Conservation (phyloP, 306 rosid genomes). For the apple (Malus domestica) region ASM211411v1 NC_041801.1:37843501-37844000, state of each 20-base stretch:
- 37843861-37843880: neutral
- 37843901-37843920: neutral
- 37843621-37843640: neutral
- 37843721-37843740: neutral
- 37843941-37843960: neutral
- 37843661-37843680: neutral
- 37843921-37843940: neutral
- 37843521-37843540: neutral
- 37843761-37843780: conserved; percentile 11
- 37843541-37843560: neutral
- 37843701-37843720: neutral
- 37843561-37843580: neutral
- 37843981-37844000: neutral
- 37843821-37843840: conserved; percentile 2
- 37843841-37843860: neutral
- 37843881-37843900: neutral
- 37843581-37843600: neutral
- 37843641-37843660: conserved; percentile 11
- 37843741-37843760: neutral
- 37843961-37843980: neutral
- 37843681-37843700: neutral
- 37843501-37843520: too few species aligned
- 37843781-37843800: conserved; percentile 10
- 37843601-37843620: neutral
- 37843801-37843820: conserved; percentile 15